Evolutionary conservation across 208 protist species (phyloP), one percentile per base, ranked within the genome.

Genomic region (Wallacemonas sp.): DNA sequence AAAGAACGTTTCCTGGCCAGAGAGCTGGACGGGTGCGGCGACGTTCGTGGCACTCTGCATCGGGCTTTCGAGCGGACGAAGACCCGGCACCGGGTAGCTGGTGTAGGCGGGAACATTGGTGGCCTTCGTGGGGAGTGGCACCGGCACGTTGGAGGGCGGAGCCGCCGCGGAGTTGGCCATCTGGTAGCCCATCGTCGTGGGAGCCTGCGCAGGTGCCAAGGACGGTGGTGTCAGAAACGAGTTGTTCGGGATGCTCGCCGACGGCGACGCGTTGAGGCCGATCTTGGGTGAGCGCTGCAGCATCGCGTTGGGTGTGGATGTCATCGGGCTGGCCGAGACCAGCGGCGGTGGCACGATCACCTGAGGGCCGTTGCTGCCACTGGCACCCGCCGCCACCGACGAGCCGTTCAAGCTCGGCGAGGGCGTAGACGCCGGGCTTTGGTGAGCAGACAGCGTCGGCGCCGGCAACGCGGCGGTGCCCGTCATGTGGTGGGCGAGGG

Each of bases 81-180:
- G 36, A 24, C 57, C 34, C 55, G 37, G 53, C 38, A 74, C 73
- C 27, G 63, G 70, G 62, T 73, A 73, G 70, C 66, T 77, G 19
- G 58, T 60, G 26, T 73, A 71, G 6, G 60, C 64, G 36, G 66
- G 68, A 30, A 53, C 44, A 3, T 73, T 44, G 0, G 39, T 29
- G 2, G 67, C 13, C 15, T 63, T 77, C 12, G 71, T 1, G 5
- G 65, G 48, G 46, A 84, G 22, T 59, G 68, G 66, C 6, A 62
- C 17, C 1, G 58, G 52, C 0, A 65, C 58, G 22, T 52, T 50
- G 1, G 58, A 9, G 22, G 81, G 60, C 9, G 81, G 76, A 0
- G 75, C 30, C 2, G 61, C 65, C 2, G 75, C 75, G 3, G 44
- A 69, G 37, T 69, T 50, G 15, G 72, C 46, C 1, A 72, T 37